A percentile compares a stretch with the other conserved stretches of the same genome.
Conservation (phyloP, 1,284 basidiomycete genomes). For the Leccinum subrobustum region DNA sequence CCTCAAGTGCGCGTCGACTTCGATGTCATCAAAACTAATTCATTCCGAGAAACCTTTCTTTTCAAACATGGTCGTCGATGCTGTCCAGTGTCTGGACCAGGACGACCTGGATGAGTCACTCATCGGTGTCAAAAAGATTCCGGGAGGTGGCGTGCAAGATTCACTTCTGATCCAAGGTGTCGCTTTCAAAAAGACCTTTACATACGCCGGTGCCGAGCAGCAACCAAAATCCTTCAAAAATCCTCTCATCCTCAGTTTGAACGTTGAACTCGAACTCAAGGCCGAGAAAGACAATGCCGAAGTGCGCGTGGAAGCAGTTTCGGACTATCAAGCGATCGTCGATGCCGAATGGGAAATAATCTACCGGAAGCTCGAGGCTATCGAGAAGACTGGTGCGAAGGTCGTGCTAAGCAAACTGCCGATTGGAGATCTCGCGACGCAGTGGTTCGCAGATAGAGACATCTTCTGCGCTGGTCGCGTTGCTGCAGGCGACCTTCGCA, state of each 20-base stretch:
- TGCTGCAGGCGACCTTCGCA: conserved; percentile 84
- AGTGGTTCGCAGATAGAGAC: conserved; percentile 99
- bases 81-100: conserved; percentile 91
- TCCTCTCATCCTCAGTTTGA: conserved; percentile 91
- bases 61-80: conserved; percentile 98
- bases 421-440: conserved; percentile 97
- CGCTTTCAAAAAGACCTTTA: conserved; percentile 99
- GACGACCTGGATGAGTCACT: conserved; percentile 93
- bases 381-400: conserved; percentile 95
- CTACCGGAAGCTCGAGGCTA: conserved; percentile 95
- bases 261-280: conserved; percentile 98
- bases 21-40: conserved; percentile 99
- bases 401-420: conserved; percentile 98
- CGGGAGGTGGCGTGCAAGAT: conserved; percentile 99
- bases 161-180: conserved; percentile 88
- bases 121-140: conserved; percentile 98
- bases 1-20: conserved; percentile 95
- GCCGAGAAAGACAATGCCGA: conserved; percentile 99
- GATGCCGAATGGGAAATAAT: conserved; percentile 99
- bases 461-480: conserved; percentile 99
- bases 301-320: conserved; percentile 93
- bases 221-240: conserved; percentile 93
- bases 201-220: conserved; percentile 98
- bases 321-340: conserved; percentile 98
- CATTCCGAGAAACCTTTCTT: conserved; percentile 99